Conservation (phyloP, 2,329 filamentous ascomycete species). For the Neocatenulostroma microsporum region DNA sequence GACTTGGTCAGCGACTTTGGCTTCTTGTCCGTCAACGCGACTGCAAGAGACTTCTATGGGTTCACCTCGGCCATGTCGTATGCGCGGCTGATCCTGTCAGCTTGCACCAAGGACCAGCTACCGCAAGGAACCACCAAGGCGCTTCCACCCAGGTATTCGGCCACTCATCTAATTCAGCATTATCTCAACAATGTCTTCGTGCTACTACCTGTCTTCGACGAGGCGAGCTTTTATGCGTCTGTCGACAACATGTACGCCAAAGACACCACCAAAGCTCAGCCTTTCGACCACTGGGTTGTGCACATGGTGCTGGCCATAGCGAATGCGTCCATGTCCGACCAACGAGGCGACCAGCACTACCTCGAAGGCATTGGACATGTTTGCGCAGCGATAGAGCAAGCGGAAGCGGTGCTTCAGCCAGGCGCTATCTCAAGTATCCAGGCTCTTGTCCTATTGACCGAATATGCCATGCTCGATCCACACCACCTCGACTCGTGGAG, state of each 20-base stretch:
- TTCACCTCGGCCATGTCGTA: conserved; percentile 87
- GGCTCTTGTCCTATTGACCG: conserved; percentile 73
- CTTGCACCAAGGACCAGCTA: conserved; percentile 65
- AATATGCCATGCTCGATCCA: conserved; percentile 86
- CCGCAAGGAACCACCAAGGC: conserved; percentile 52
- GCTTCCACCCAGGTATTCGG: conserved; percentile 63
- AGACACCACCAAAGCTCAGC: conserved; percentile 53
- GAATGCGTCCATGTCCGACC: conserved; percentile 63
- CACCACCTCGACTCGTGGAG: conserved; percentile 93
- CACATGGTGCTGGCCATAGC: conserved; percentile 85
- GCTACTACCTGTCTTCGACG: conserved; percentile 74
- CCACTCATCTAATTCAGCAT: conserved; percentile 65
- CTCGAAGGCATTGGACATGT: conserved; percentile 54
- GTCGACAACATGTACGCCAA: conserved; percentile 75
- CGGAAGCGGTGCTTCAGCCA: conserved; percentile 75
- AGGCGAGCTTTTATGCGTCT: conserved; percentile 67
- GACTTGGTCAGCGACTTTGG: conserved; percentile 90
- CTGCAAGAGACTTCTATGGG: conserved; percentile 85
- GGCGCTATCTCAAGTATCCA: conserved; percentile 82
- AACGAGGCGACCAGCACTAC: conserved; percentile 56
- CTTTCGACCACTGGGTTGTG: conserved; percentile 73
- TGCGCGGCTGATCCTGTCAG: conserved; percentile 77
- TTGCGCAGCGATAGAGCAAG: conserved; percentile 62
- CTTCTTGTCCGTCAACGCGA: conserved; percentile 90
- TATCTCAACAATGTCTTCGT: conserved; percentile 78